Percentiles rank a stretch among this genome's conserved stretches.
These are phyloP conservation scores for Colletotrichum tamarilloi DNA, from an alignment of 2,329 filamentous ascomycete genomes.

Conservation along the genomic window DNA sequence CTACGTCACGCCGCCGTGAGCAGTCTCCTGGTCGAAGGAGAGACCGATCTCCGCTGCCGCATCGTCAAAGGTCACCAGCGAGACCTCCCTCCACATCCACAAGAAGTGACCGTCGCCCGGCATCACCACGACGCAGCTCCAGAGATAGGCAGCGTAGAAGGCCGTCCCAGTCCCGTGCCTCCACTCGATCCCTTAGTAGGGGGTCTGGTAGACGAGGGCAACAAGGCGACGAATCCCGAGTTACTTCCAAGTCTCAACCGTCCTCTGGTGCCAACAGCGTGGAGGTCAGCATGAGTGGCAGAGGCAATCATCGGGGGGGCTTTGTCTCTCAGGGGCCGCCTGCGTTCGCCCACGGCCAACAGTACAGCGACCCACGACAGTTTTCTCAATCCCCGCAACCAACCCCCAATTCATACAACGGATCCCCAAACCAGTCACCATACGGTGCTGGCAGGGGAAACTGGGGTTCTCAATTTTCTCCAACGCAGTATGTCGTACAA, in stretches of 20 bases:
- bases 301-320: constrained; percentile 45
- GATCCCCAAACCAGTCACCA: constrained; percentile 71
- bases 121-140: constrained; percentile 26
- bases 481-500: constrained; percentile 43
- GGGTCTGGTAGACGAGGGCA: constrained; percentile 26
- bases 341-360: constrained; percentile 47
- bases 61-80: constrained; percentile 17
- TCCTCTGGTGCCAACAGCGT: constrained; percentile 48
- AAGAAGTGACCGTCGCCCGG: constrained; percentile 6
- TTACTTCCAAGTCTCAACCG: constrained; percentile 34
- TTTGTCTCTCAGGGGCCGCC: constrained; percentile 46
- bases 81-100: constrained; percentile 20
- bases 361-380: constrained; percentile 50
- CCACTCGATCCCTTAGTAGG: constrained; percentile 33
- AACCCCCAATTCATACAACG: constrained; percentile 62
- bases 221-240: constrained; percentile 24
- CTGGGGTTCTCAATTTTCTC: constrained; percentile 58
- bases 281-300: constrained; percentile 48
- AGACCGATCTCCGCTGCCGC: constrained; percentile 26
- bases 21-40: constrained; percentile 22
- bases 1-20: constrained; percentile 23
- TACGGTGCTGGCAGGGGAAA: constrained; percentile 65
- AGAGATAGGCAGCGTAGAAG: constrained; percentile 24
- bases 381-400: constrained; percentile 70
- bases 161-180: constrained; percentile 21